A percentile compares a stretch with the other conserved stretches of the same genome.
phyloP scores from a whole-genome alignment of 805 yeast species.

The Soucietia sequanensis region DNA sequence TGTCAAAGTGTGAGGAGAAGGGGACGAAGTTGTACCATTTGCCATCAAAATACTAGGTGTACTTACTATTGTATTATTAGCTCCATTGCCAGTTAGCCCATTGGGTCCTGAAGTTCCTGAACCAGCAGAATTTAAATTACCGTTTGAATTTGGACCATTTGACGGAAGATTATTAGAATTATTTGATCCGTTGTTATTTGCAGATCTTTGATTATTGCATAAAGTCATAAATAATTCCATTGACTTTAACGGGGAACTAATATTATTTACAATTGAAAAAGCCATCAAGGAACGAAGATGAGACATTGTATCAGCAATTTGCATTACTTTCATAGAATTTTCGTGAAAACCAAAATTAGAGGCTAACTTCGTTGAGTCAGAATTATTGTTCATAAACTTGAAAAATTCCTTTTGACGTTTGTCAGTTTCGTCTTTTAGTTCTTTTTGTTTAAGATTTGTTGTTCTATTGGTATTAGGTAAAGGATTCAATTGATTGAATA shows the following conservation, averaged over 20 bases:
- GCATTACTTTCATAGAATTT: conserved; percentile 66
- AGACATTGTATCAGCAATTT: conserved; percentile 77
- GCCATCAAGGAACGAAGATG: conserved; percentile 64
- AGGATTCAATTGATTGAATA: too few species aligned
- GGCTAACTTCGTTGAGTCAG: conserved; percentile 46
- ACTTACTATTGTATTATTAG: not conserved
- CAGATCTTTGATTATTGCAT: conserved; percentile 20
- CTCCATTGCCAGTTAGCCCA: conserved; percentile 3
- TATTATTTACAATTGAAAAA: conserved; percentile 47
- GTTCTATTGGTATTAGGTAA: too few species aligned
- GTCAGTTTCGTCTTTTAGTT: conserved; percentile 8
- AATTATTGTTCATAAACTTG: conserved; percentile 18
- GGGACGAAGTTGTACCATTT: conserved; percentile 8
- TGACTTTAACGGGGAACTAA: conserved; percentile 55
- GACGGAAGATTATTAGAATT: conserved; percentile 4
- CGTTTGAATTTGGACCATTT: too few species aligned
- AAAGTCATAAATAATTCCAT: conserved; percentile 41
- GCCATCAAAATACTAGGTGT: not conserved
- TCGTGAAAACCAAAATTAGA: conserved; percentile 63
- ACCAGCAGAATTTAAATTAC: too few species aligned
- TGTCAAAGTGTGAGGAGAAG: conserved; percentile 9
- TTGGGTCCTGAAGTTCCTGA: conserved; percentile 4
- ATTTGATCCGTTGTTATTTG: conserved; percentile 14
- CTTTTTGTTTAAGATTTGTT: conserved; percentile 6
- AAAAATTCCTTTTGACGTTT: conserved; percentile 16